A percentile compares a stretch with the other conserved stretches of the same genome.
Conservation (phyloP, 371 early-diverging fungal genomes). For the Apophysomyces trapeziformis region DNA sequence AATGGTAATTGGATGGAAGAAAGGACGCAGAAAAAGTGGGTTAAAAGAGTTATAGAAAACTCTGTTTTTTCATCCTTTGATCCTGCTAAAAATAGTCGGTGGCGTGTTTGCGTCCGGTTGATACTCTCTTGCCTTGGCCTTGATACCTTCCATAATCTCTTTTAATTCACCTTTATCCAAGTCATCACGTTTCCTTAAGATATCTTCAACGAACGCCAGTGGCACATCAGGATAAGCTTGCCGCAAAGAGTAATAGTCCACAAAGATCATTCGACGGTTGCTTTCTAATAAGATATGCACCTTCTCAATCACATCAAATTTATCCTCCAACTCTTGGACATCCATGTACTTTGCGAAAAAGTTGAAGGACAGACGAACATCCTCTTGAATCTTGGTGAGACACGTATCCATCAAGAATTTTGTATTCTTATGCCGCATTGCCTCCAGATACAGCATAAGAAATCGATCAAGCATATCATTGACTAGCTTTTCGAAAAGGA, state of each 20-base stretch:
- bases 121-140: conserved; percentile 72
- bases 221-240: conserved; percentile 87
- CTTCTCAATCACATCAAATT: conserved; percentile 80
- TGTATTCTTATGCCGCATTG: conserved; percentile 76
- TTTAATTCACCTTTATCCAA: conserved; percentile 72
- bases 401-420: conserved; percentile 70
- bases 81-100: conserved; percentile 56
- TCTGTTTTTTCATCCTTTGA: conserved; percentile 42
- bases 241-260: conserved; percentile 78
- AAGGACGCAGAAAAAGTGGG: too few species aligned
- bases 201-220: conserved; percentile 75
- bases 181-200: conserved; percentile 79
- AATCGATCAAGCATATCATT: conserved; percentile 86
- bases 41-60: too few species aligned
- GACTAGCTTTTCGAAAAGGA: conserved; percentile 83
- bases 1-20: too few species aligned
- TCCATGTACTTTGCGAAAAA: conserved; percentile 73
- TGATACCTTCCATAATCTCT: conserved; percentile 80
- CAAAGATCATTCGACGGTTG: conserved; percentile 67
- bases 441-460: conserved; percentile 81
- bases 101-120: conserved; percentile 51
- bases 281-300: conserved; percentile 71
- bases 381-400: conserved; percentile 68
- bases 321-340: conserved; percentile 62
- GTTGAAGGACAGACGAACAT: conserved; percentile 62